These are phyloP conservation scores for Calonectria fujianensis DNA, from an alignment of 2,329 filamentous ascomycete genomes.

Conservation along the genomic window DNA sequence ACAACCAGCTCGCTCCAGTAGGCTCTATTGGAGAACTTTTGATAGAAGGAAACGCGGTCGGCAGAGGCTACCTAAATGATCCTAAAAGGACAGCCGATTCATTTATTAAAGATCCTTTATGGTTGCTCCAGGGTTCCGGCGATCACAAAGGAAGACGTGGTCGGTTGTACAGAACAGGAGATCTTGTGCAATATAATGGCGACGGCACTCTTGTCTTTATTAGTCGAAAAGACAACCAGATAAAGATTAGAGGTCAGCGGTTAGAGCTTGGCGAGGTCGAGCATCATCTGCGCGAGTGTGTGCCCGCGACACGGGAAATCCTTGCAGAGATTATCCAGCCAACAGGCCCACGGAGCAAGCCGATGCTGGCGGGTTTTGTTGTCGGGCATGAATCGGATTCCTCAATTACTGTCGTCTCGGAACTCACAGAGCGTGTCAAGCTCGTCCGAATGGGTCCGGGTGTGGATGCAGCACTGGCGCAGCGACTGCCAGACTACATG, in stretches of 20 bases:
- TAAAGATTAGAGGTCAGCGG: slow-evolving; percentile 75
- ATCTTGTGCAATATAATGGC: slow-evolving; percentile 64
- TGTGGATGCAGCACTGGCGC: neutral
- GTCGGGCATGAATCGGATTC: neutral
- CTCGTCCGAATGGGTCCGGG: neutral
- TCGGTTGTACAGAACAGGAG: slow-evolving; percentile 67
- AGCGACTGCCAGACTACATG: slow-evolving; percentile 26
- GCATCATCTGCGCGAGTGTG: slow-evolving; percentile 18
- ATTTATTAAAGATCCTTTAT: slow-evolving; percentile 10
- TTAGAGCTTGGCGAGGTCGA: slow-evolving; percentile 67
- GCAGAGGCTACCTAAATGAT: slow-evolving; percentile 20
- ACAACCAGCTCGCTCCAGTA: slow-evolving; percentile 18
- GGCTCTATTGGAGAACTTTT: slow-evolving; percentile 35
- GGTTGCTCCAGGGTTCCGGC: slow-evolving; percentile 2
- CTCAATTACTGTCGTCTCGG: too few relatives aligned
- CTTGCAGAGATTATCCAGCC: neutral
- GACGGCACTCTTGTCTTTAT: slow-evolving; percentile 65
- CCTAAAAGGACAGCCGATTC: neutral
- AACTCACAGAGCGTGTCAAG: neutral
- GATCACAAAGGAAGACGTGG: slow-evolving; percentile 22
- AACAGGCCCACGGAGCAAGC: neutral
- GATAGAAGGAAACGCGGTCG: slow-evolving; percentile 21
- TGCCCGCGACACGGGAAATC: neutral
- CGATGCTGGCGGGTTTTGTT: neutral
- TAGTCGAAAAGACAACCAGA: slow-evolving; percentile 73